Conservation (phyloP, 1,284 basidiomycete species). For the Cryptococcus amylolentus region DNA sequence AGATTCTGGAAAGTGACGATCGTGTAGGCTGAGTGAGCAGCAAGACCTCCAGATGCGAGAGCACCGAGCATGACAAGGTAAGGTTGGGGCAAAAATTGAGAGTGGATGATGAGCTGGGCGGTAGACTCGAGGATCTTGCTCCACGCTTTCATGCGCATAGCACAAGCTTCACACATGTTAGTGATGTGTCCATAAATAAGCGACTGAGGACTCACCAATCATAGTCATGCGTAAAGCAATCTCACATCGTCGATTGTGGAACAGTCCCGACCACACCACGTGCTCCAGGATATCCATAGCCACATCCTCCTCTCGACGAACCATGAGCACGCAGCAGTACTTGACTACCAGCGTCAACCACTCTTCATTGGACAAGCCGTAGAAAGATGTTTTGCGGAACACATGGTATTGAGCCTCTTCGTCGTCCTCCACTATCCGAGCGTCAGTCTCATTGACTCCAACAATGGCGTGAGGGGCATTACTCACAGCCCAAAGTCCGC, state of each 20-base stretch:
- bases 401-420: conserved; percentile 24
- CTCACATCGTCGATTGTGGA: conserved; percentile 63
- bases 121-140: conserved; percentile 59
- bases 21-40: conserved; percentile 69
- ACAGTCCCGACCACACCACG: conserved; percentile 70
- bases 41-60: conserved; percentile 62
- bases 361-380: conserved; percentile 76
- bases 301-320: conserved; percentile 58
- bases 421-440: conserved; percentile 36
- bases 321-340: conserved; percentile 77
- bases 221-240: conserved; percentile 68
- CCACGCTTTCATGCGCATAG: conserved; percentile 59
- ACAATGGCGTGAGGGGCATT: neutral
- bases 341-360: conserved; percentile 85
- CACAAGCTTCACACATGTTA: conserved; percentile 59
- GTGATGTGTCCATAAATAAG: neutral
- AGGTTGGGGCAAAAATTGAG: conserved; percentile 65
- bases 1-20: conserved; percentile 74
- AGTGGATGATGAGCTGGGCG: conserved; percentile 58
- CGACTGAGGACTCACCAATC: conserved; percentile 57
- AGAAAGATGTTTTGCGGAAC: conserved; percentile 55
- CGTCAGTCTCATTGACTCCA: neutral
- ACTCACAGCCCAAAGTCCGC: conserved; percentile 39
- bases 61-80: conserved; percentile 67
- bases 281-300: conserved; percentile 79